phyloP scores from a whole-genome alignment of 352 stramenopile species.

The Elongisporangium prolatum region DNA sequence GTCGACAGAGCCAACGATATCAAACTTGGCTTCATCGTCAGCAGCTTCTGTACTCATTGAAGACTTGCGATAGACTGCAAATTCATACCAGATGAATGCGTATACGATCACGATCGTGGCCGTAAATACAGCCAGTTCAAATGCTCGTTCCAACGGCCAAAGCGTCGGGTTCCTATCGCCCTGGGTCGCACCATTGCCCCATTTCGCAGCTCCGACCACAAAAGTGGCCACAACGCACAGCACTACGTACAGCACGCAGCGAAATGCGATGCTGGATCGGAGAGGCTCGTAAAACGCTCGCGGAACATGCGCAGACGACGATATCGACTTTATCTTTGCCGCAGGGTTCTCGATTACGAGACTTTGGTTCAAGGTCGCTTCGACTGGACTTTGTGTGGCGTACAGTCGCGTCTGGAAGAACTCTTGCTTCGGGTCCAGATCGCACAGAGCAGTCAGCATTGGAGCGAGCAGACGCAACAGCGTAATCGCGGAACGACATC shows the following conservation, averaged over 20 bases:
- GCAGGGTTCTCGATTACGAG: constrained; percentile 1
- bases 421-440: constrained; percentile 28
- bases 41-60: constrained; percentile 1
- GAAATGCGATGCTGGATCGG: constrained; percentile 30
- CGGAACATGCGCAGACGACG: constrained; percentile 12
- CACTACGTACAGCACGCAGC: constrained; percentile 29
- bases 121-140: constrained; percentile 41
- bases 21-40: constrained; percentile 2
- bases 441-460: constrained; percentile 25
- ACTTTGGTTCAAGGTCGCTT: constrained; percentile 3
- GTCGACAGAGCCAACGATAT: constrained; percentile 20
- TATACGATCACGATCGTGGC: constrained; percentile 39
- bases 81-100: constrained; percentile 47
- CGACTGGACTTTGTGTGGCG: constrained; percentile 19
- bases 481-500: constrained; percentile 36
- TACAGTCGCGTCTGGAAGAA: constrained; percentile 31
- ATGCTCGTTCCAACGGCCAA: constrained; percentile 51
- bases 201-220: constrained; percentile 29
- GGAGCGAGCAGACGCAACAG: constrained; percentile 24
- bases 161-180: constrained; percentile 36
- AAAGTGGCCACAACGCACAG: constrained; percentile 34
- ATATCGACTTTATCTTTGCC: background rate
- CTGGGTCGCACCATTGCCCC: constrained; percentile 46
- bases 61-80: constrained; percentile 15
- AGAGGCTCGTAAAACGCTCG: constrained; percentile 51